phyloP scores from a whole-genome alignment of 2,329 filamentous ascomycete genomes.

The Xylaria sp. region DNA sequence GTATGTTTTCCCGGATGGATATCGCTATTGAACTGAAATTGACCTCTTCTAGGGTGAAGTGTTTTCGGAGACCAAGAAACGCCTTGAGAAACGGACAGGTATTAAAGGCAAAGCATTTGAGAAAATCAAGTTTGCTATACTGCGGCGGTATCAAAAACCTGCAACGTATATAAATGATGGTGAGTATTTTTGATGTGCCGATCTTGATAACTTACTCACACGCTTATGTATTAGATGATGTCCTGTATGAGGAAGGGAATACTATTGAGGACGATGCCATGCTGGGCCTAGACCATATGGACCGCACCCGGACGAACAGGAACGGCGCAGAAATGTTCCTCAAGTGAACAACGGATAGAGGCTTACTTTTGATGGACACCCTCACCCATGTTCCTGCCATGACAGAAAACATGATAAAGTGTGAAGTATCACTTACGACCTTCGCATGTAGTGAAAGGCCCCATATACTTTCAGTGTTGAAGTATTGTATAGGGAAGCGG shows the following conservation, averaged over 20 bases:
- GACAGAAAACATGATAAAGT: conserved; percentile 3
- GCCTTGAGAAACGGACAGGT: conserved; percentile 90
- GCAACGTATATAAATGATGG: conserved; percentile 83
- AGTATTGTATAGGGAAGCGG: conserved; percentile 21
- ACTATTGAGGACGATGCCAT: conserved; percentile 66
- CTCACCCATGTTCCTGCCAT: conserved; percentile 26
- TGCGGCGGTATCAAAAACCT: conserved; percentile 77
- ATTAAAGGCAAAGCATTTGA: conserved; percentile 98
- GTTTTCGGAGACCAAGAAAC: conserved; percentile 92
- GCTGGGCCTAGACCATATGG: conserved; percentile 73
- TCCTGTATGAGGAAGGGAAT: conserved; percentile 63
- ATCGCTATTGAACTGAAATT: conserved; percentile 41
- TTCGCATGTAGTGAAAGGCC: conserved; percentile 19
- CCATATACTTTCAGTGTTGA: conserved; percentile 27
- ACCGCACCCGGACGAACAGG: conserved; percentile 66
- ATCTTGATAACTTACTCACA: conserved; percentile 40
- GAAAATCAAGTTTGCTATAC: conserved; percentile 94
- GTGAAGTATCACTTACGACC: conserved; percentile 14
- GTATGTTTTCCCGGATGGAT: conserved; percentile 55
- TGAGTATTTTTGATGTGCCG: conserved; percentile 57
- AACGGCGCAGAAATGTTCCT: conserved; percentile 74
- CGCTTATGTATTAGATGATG: conserved; percentile 60
- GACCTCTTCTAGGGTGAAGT: conserved; percentile 71
- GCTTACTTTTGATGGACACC: conserved; percentile 7
- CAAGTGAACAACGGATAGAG: conserved; percentile 38